Percentiles rank a stretch among this genome's conserved stretches.
Conservation (phyloP, 2,329 filamentous ascomycete genomes). For the Penicillium paneum region DNA sequence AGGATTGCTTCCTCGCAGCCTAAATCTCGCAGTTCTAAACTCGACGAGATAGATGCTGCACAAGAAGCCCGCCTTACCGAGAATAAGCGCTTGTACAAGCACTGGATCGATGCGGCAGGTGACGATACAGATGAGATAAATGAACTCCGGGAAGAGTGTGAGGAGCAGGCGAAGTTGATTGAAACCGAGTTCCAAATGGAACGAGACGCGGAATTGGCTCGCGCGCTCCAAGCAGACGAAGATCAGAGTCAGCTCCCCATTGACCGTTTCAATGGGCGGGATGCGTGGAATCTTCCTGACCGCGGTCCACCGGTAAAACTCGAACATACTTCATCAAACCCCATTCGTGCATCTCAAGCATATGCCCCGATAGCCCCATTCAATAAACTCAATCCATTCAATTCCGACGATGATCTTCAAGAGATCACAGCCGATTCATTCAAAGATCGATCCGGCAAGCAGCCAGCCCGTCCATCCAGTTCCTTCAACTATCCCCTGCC, state of each 20-base stretch:
- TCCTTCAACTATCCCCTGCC: background rate
- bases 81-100: slow-evolving; percentile 3
- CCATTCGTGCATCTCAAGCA: background rate
- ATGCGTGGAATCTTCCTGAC: slow-evolving; percentile 13
- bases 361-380: background rate
- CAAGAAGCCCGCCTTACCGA: slow-evolving; percentile 3
- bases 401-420: slow-evolving; percentile 32
- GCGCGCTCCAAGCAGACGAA: slow-evolving; percentile 33
- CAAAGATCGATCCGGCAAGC: slow-evolving; percentile 3
- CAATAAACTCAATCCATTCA: background rate
- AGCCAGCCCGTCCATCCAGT: background rate
- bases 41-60: slow-evolving; percentile 10
- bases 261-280: background rate
- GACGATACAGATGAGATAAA: slow-evolving; percentile 7
- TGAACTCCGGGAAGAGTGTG: slow-evolving; percentile 31
- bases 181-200: slow-evolving; percentile 11
- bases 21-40: slow-evolving; percentile 1
- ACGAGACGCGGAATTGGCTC: slow-evolving; percentile 40
- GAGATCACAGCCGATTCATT: slow-evolving; percentile 16
- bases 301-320: slow-evolving; percentile 5
- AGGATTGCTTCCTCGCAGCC: slow-evolving; percentile 7
- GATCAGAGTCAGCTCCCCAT: background rate
- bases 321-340: background rate
- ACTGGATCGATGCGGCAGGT: slow-evolving; percentile 3
- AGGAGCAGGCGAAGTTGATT: slow-evolving; percentile 13